Base-by-base conservation (phyloP, 202 grass and related monocot species). In the Setaria viridis region DNA sequence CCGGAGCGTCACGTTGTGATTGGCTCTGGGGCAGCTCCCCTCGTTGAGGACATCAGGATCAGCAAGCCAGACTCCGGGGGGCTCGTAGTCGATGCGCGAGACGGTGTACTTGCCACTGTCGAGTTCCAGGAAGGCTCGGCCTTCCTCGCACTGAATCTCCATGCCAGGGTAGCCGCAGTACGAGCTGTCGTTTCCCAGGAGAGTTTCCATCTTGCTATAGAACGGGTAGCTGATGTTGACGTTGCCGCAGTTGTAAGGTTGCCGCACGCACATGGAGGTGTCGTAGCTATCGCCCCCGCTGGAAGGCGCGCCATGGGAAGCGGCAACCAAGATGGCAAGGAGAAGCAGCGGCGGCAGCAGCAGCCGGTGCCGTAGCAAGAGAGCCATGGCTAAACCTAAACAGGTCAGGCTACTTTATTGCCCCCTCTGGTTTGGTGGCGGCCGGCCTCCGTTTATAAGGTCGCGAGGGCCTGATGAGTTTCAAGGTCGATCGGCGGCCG, bases 141-240 rank as follows among this genome's bases (percentile, higher is more conserved):
- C 1, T 0, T 89, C 15, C 5, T 86, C 16, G 68, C 90, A 92
- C 2, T 5, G 0, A 58, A 89, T 87, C 53, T 4, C 62, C 43
- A 91, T 45, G 50, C 70, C 84, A 10, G 81, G 92, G 49, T 91
- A 91, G 3, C 92, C 87, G 21, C 89, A 94, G 76, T 55, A 82
- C 0, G 69, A 82, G 5, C 21, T 0, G 17, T 0, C 0, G 11
- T 55, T 9, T 6, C 70, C 58, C 11, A 0, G 11, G 45, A 63
- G 0, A 2, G 1, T 43, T 2, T 6, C 5, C 1, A 6, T 19
- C 6, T 67, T 43, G 0, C 3, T 0, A 0, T 62, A 87, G 76
- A 94, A 89, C 32, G 92, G 92, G 57, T 94, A 94, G 3, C 34
- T 5, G 70, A 94, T 55, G 0, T 0, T 14, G 7, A 82, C 8